A percentile compares a stretch with the other conserved stretches of the same genome.
Evolutionary conservation across 2,329 filamentous ascomycete genomes (phyloP).

Genomic region (Exophiala alcalophila): DNA sequence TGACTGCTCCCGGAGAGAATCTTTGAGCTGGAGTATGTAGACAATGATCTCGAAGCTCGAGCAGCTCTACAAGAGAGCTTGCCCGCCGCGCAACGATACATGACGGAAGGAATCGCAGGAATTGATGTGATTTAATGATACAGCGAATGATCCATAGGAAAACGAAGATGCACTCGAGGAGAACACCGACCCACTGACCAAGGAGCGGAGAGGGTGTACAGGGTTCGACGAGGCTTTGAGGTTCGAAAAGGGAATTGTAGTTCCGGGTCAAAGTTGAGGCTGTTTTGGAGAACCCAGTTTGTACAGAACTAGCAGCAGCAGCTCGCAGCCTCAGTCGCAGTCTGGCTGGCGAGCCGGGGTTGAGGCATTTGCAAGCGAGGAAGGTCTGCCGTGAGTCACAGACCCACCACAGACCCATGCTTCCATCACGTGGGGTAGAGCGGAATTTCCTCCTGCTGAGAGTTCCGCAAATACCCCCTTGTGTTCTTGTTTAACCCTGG

Average conservation of each 20-base stretch:
- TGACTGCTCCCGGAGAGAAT: constrained; percentile 10
- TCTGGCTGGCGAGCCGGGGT: background rate
- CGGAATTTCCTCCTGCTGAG: too few relatives aligned
- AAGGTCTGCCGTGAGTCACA: too few relatives aligned
- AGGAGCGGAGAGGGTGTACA: constrained; percentile 5
- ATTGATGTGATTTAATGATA: constrained; percentile 20
- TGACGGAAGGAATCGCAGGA: constrained; percentile 7
- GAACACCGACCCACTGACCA: constrained; percentile 14
- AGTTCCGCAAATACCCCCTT: too few relatives aligned
- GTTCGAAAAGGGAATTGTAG: background rate
- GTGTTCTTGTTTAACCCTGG: too few relatives aligned
- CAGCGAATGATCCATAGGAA: constrained; percentile 26
- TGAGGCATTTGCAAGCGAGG: constrained; percentile 12
- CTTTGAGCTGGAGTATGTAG: constrained; percentile 12
- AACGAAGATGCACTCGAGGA: constrained; percentile 3
- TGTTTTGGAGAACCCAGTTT: too few relatives aligned
- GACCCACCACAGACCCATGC: too few relatives aligned
- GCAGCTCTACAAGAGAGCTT: constrained; percentile 23
- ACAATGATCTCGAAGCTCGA: constrained; percentile 21
- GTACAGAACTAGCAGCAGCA: too few relatives aligned
- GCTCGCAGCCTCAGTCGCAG: too few relatives aligned
- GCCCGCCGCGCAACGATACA: constrained; percentile 26
- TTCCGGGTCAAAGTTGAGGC: too few relatives aligned
- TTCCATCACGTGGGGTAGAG: too few relatives aligned
- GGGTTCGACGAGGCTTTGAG: too few relatives aligned